A percentile compares a stretch with the other conserved stretches of the same genome.
phyloP scores from a whole-genome alignment of 495 filamentous ascomycete genomes.

The Lindgomyces ingoldianus region DNA sequence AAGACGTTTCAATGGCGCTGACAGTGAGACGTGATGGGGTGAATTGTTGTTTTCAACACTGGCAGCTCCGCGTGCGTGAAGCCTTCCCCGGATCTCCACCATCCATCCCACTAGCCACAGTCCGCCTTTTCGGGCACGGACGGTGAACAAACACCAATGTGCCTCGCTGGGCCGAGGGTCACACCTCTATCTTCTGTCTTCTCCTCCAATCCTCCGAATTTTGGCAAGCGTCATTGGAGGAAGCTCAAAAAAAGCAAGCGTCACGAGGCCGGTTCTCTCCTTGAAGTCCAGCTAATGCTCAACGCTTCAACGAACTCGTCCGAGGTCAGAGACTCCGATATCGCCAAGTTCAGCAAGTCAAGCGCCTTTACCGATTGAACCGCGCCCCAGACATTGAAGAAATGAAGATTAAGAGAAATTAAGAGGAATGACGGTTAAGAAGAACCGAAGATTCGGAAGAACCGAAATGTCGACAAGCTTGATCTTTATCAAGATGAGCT shows the following conservation, averaged over 20 bases:
- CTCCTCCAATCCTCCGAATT: background rate
- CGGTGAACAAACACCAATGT: too few species aligned
- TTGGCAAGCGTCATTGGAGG: background rate
- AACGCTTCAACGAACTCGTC: background rate
- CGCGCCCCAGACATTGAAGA: background rate
- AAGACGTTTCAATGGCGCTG: background rate
- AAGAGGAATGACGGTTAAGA: too few species aligned
- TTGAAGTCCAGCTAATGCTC: background rate
- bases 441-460: too few species aligned
- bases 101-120: background rate
- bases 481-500: too few species aligned
- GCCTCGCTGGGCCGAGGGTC: background rate
- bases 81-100: background rate
- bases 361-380: background rate
- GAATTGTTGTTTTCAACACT: too few species aligned
- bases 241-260: background rate
- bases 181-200: background rate
- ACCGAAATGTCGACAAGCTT: too few species aligned
- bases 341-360: background rate
- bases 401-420: background rate
- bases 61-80: background rate
- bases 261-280: background rate
- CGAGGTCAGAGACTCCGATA: background rate
- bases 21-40: too few species aligned
- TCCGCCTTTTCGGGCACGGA: background rate